A percentile compares a stretch with the other conserved stretches of the same genome.
Conservation (phyloP, 148 eudicot genomes). For the Vaccinium myrtillus region DNA sequence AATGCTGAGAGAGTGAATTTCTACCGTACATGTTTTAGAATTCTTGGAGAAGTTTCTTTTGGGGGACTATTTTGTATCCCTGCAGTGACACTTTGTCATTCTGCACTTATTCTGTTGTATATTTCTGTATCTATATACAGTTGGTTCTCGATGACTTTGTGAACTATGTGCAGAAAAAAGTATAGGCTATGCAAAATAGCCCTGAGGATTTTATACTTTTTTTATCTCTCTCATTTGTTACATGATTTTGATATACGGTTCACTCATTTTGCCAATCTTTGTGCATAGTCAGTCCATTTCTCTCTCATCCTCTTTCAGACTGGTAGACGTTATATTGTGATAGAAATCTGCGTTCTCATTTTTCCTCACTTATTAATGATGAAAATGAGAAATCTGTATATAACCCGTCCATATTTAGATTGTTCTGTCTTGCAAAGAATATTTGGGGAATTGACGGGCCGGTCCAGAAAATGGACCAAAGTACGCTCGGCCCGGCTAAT, state of each 20-base stretch:
- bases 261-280: not conserved
- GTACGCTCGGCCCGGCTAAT: too few relatives aligned
- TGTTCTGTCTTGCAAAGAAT: too few relatives aligned
- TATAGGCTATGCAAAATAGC: not conserved
- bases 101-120: not conserved
- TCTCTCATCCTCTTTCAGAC: not conserved
- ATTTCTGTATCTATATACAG: not conserved
- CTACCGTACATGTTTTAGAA: not conserved
- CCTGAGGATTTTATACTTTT: not conserved
- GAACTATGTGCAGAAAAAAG: not conserved
- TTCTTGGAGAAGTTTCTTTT: not conserved
- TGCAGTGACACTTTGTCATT: not conserved
- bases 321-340: not conserved
- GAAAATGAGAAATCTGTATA: too few relatives aligned
- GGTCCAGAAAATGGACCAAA: too few relatives aligned
- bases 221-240: not conserved
- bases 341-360: not conserved
- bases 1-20: constrained; percentile 22
- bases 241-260: not conserved
- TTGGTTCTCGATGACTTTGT: not conserved
- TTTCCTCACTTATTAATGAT: too few relatives aligned
- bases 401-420: too few relatives aligned
- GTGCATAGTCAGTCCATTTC: not conserved
- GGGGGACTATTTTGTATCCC: not conserved
- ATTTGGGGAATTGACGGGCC: too few relatives aligned